These are phyloP conservation scores for Mucor racemosus DNA, from an alignment of 371 early-diverging fungal genomes.

Conservation along the genomic window DNA sequence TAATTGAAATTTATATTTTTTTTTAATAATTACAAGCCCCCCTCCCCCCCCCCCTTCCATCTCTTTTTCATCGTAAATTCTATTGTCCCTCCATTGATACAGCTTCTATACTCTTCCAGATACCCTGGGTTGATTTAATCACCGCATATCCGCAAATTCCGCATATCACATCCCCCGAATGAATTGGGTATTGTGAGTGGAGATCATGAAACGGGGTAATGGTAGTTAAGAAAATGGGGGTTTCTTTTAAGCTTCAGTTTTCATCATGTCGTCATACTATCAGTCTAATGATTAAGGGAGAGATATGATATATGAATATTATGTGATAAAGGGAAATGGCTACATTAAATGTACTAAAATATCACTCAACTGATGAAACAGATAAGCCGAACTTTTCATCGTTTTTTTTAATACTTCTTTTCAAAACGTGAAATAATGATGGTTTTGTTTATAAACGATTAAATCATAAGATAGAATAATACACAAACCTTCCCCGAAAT, in stretches of 20 bases:
- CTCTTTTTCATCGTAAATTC: slow-evolving; percentile 5
- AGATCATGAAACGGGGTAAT: too few species aligned
- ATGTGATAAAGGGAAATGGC: too few species aligned
- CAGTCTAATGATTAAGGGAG: too few species aligned
- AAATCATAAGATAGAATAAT: too few species aligned
- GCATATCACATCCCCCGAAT: not conserved
- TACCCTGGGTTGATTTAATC: not conserved
- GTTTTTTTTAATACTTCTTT: too few species aligned
- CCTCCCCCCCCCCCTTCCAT: slow-evolving; percentile 20
- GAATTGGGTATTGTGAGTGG: not conserved
- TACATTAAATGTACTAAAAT: too few species aligned
- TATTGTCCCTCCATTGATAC: not conserved
- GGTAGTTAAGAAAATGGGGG: not conserved
- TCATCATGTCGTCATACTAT: slow-evolving; percentile 2
- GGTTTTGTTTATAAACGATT: too few species aligned
- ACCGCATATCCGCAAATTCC: not conserved
- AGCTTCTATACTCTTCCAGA: slow-evolving; percentile 2
- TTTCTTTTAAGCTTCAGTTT: not conserved
- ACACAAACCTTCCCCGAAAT: too few species aligned
- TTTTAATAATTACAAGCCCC: slow-evolving; percentile 23
- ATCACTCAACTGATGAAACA: too few species aligned
- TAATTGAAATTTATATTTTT: slow-evolving; percentile 15
- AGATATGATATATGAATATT: too few species aligned
- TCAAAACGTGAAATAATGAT: too few species aligned
- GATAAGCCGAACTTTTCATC: too few species aligned